Percentiles rank a stretch among this genome's conserved stretches.
Evolutionary conservation across 768 basidiomycete genomes (phyloP).

Genomic region (Lactarius hengduanensis): DNA sequence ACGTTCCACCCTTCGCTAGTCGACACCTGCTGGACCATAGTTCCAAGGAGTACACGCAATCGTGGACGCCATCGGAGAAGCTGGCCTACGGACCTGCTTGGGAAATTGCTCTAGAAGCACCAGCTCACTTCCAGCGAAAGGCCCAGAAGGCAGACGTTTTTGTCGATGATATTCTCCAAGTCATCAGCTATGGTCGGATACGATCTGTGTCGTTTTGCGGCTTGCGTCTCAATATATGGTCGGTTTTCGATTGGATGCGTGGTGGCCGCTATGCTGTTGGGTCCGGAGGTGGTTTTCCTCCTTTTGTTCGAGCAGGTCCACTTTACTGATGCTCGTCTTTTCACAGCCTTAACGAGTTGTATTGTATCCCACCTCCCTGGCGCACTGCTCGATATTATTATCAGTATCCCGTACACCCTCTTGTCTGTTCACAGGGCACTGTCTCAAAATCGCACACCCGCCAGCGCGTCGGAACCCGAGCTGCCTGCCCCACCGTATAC

Average conservation of each 20-base stretch:
- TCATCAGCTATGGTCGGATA: conserved; percentile 56
- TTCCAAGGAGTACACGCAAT: conserved; percentile 49
- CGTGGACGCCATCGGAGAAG: conserved; percentile 75
- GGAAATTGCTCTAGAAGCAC: conserved; percentile 45
- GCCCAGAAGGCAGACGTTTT: conserved; percentile 59
- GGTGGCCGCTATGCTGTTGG: conserved; percentile 74
- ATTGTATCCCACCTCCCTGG: conserved; percentile 70
- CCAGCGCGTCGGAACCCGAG: conserved; percentile 29
- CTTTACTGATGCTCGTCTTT: conserved; percentile 8
- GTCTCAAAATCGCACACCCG: conserved; percentile 49
- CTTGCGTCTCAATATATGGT: conserved; percentile 47
- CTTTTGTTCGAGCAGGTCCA: background rate
- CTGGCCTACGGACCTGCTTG: conserved; percentile 71
- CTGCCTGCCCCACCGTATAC: background rate
- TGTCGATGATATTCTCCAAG: conserved; percentile 54
- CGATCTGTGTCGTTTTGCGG: conserved; percentile 44
- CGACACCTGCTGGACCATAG: conserved; percentile 39
- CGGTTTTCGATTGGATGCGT: conserved; percentile 53
- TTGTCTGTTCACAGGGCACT: conserved; percentile 62
- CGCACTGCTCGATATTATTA: conserved; percentile 58
- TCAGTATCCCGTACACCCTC: conserved; percentile 65
- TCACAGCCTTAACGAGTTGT: conserved; percentile 65
- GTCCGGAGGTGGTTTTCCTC: conserved; percentile 62
- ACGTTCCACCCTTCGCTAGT: conserved; percentile 21
- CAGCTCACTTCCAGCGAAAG: conserved; percentile 45